Evolutionary conservation across 1,284 basidiomycete genomes (phyloP), one percentile per base, ranked within the genome.

Genomic region (Irpex lacteus): DNA sequence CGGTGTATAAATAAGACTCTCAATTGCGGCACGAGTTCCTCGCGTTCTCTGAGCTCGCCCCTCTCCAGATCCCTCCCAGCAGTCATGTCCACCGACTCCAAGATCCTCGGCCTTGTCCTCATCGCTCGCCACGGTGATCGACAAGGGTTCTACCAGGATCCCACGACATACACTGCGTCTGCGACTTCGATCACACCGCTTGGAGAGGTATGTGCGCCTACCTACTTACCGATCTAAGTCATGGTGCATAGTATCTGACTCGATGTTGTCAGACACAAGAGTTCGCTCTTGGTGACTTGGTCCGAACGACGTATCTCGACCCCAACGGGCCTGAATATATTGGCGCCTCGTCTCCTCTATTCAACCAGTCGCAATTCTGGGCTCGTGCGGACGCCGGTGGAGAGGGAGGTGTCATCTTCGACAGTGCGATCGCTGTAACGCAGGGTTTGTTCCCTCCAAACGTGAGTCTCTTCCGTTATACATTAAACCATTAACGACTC

Each of bases 391-490:
- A 85, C 65, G 78, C 78, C 1, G 82, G 81, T 5, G 83, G 77
- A 34, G 83, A 85, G 68, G 82, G 83, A 2, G 76, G 77, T 15
- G 83, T 85, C 34, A 85, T 84, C 64, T 77, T 79, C 63, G 81
- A 84, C 67, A 81, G 79, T 38, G 76, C 81, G 9, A 71, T 80
- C 26, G 81, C 83, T 3, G 70, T 84, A 50, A 76, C 79, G 21
- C 84, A 85, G 68, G 83, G 82, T 50, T 66, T 82, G 49, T 85
- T 77, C 72, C 82, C 82, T 1, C 73, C 78, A 0, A 79, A 78
- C 2, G 63, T 65, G 36, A 19, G 58, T 47, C 5, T 13, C 34
- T 5, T 32, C 9, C 60, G 13, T n/a, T 54, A 55, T n/a, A 21
- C n/a, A 21, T 32, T 49, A 19, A 4, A 1, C 18, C 15, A 2